These are phyloP conservation scores for Blastobotrys peoriensis DNA, from an alignment of 805 yeast species.

Conservation along the genomic window DNA sequence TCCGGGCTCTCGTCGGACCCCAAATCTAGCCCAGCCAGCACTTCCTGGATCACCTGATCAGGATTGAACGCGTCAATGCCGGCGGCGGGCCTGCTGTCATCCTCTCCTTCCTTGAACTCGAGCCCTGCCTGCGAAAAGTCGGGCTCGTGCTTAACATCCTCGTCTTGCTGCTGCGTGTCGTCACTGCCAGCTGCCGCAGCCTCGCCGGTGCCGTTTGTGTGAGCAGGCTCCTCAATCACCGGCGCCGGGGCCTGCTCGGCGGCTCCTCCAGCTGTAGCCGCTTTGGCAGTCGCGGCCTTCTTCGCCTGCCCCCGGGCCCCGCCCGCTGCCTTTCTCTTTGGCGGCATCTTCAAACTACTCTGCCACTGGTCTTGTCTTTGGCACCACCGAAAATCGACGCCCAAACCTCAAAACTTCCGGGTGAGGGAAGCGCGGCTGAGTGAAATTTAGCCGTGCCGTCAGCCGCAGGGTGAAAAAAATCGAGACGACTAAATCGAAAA, in stretches of 20 bases:
- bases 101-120: too few relatives aligned
- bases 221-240: not conserved
- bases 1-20: not conserved
- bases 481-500: not conserved
- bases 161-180: not conserved
- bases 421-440: not conserved
- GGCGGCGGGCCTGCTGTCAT: too few relatives aligned
- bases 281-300: not conserved
- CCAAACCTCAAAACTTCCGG: not conserved
- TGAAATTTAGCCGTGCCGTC: not conserved
- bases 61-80: too few relatives aligned
- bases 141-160: too few relatives aligned
- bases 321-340: conserved; percentile 8
- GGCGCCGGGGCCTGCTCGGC: not conserved
- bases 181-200: not conserved
- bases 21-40: not conserved
- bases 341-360: conserved; percentile 7
- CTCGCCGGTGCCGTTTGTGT: not conserved
- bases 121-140: too few relatives aligned
- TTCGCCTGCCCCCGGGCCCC: not conserved
- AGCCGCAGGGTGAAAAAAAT: not conserved
- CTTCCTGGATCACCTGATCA: not conserved
- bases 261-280: not conserved
- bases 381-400: too few relatives aligned
- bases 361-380: too few relatives aligned